A percentile compares a stretch with the other conserved stretches of the same genome.
Evolutionary conservation across 73 alveolate genomes (phyloP).

Genomic region (Breviolum minutum): DNA sequence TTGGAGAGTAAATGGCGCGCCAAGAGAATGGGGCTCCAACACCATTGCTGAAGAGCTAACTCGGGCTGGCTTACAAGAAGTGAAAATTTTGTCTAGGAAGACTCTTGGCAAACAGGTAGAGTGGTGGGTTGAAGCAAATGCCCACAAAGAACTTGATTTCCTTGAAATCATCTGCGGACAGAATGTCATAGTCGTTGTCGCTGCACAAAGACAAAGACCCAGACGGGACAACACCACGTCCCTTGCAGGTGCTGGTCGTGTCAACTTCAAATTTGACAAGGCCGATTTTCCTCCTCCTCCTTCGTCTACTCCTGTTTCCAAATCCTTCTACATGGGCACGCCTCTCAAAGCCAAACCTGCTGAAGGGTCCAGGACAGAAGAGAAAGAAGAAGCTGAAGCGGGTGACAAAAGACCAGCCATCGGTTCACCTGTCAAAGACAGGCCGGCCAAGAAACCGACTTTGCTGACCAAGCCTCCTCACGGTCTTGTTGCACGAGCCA

Average conservation of each 20-base stretch:
- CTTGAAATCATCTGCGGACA: neutral
- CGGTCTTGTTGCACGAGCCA: neutral
- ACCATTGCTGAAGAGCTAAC: neutral
- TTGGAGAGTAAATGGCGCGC: neutral
- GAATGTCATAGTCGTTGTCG: neutral
- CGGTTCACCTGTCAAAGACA: neutral
- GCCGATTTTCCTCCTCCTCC: neutral
- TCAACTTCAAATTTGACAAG: neutral
- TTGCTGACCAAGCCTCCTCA: neutral
- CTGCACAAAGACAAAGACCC: neutral
- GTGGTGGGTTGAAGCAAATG: neutral
- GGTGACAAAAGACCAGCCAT: neutral
- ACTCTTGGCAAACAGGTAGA: neutral
- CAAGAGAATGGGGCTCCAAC: neutral
- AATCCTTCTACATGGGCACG: conserved; percentile 4
- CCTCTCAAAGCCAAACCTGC: neutral
- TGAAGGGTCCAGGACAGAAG: neutral
- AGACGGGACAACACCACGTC: neutral
- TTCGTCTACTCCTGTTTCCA: neutral
- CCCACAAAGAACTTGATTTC: neutral
- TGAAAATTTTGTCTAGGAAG: neutral
- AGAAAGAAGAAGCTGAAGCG: neutral
- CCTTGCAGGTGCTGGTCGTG: neutral
- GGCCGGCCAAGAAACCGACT: neutral
- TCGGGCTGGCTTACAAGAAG: neutral